Evolutionary conservation across 2,329 filamentous ascomycete species (phyloP).

Genomic region (Emmonsia crescens): DNA sequence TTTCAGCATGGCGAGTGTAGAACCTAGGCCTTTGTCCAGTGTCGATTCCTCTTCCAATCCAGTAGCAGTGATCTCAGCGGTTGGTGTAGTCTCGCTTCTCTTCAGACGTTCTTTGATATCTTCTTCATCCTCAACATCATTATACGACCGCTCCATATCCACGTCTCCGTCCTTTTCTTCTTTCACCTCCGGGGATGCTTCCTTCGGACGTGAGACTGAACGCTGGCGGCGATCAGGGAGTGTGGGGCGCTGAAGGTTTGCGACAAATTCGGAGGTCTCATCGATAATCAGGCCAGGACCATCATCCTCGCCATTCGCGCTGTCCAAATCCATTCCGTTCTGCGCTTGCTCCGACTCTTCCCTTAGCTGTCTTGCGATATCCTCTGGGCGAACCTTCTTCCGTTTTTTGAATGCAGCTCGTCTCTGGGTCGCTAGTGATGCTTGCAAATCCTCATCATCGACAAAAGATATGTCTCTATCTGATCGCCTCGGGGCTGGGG

Average conservation of each 20-base stretch:
- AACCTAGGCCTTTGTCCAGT: conserved; percentile 66
- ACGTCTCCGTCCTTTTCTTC: conserved; percentile 45
- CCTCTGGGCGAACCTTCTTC: conserved; percentile 75
- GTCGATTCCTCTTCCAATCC: conserved; percentile 79
- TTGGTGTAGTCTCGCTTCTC: conserved; percentile 36
- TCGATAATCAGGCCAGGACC: conserved; percentile 74
- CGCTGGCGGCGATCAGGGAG: conserved; percentile 42
- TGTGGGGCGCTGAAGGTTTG: conserved; percentile 62
- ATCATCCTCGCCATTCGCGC: conserved; percentile 40
- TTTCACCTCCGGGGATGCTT: conserved; percentile 27
- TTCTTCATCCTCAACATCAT: conserved; percentile 41
- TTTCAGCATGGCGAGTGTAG: conserved; percentile 68
- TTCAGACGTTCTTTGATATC: conserved; percentile 40
- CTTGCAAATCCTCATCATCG: conserved; percentile 88
- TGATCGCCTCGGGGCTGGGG: conserved; percentile 45
- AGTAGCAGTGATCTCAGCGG: conserved; percentile 48
- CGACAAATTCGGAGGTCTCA: conserved; percentile 89
- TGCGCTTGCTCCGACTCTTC: conserved; percentile 45
- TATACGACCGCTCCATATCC: conserved; percentile 43
- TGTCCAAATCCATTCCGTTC: conserved; percentile 48
- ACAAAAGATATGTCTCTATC: conserved; percentile 59
- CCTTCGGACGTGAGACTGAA: conserved; percentile 27
- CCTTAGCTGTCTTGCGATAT: conserved; percentile 68
- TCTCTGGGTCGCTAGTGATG: conserved; percentile 71
- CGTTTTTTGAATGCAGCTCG: conserved; percentile 80